Evolutionary conservation across 176 grass and related monocot species (phyloP), one percentile per base, ranked within the genome.

Genomic region (Juncus inflexus): DNA sequence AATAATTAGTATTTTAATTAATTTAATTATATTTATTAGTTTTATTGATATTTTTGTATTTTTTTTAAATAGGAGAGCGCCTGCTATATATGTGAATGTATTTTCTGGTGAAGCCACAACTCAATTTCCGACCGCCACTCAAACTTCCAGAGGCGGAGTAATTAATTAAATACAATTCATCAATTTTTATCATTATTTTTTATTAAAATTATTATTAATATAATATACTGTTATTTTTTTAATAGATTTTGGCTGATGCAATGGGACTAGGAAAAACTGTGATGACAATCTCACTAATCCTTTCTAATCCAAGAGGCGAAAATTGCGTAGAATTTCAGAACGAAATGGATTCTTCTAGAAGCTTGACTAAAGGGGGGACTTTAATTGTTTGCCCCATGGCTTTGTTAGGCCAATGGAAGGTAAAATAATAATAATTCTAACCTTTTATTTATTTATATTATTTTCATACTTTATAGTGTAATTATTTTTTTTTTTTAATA

Each of bases 181-280:
- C n/a, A n/a, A n/a, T n/a, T n/a, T n/a, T n/a, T n/a, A n/a, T n/a
- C n/a, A n/a, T n/a, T n/a, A n/a, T n/a, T n/a, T 58, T 7, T 53
- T 12, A 52, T 3, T 8, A 16, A 49, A 52, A 47, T 47, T 77
- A 36, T 64, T 65, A 65, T 74, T 73, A 39, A 65, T 73, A 8
- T 73, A 12, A 9, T 62, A 45, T 6, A 69, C 38, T 57, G 62
- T 81, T 35, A n/a, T n/a, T 55, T 9, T 86, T 67, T 38, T 55
- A 28, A 60, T 81, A 96, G 87, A 96, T 96, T 60, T 60, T 96
- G 49, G 87, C 91, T 36, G 87, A 96, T 74, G 87, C 91, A 73
- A 96, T 96, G 91, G 91, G 87, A 69, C 83, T 96, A 70, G 91
- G 91, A 37, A 90, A 96, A 84, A 90, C 91, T 73, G 91, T 96